Evolutionary conservation across 2,329 filamentous ascomycete species (phyloP).

Genomic region (Botrytis elliptica): DNA sequence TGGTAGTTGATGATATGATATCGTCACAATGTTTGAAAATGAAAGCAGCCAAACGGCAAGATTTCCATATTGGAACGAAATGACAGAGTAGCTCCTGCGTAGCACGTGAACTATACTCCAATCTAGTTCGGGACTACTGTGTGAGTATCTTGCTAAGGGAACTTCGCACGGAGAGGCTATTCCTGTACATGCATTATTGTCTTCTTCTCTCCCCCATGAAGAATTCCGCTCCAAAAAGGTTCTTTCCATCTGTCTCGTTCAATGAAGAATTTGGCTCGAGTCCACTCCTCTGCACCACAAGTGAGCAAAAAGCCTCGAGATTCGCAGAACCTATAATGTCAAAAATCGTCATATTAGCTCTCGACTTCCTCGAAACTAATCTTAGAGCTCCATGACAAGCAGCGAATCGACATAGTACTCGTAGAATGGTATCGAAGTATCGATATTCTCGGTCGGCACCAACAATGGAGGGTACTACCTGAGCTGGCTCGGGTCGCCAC

Average conservation of each 20-base stretch:
- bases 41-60: background rate
- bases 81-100: background rate
- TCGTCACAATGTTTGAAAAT: background rate
- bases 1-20: background rate
- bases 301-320: too few species aligned
- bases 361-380: constrained; percentile 39
- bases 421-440: background rate
- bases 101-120: background rate
- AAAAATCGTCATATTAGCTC: too few species aligned
- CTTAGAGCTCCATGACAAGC: constrained; percentile 32
- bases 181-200: too few species aligned
- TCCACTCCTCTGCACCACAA: too few species aligned
- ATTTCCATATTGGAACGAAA: background rate
- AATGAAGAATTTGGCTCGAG: too few species aligned
- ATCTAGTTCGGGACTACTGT: background rate
- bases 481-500: background rate
- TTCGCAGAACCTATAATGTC: too few species aligned
- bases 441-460: constrained; percentile 28
- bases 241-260: too few species aligned
- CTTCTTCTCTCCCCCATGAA: too few species aligned
- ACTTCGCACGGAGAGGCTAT: too few species aligned
- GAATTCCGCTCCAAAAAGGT: too few species aligned
- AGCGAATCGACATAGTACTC: constrained; percentile 41
- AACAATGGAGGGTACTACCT: constrained; percentile 32
- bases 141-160: background rate